Base-by-base conservation (phyloP, 2,329 filamentous ascomycete genomes). In the Diaporthe capsici region DNA sequence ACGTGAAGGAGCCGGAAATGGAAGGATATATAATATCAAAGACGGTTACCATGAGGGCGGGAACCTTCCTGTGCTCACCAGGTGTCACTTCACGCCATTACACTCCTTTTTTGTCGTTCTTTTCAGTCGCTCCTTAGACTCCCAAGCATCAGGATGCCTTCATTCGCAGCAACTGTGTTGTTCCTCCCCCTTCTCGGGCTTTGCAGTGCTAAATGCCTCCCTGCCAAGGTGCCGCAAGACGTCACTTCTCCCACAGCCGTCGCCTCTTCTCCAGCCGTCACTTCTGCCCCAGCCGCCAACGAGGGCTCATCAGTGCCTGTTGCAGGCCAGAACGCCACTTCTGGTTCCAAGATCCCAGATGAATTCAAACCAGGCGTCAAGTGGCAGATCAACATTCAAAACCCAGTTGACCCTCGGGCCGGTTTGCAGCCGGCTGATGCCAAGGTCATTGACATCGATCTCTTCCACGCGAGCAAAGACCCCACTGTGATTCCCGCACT, bases 371-470 rank as follows among this genome's bases (percentile, higher is more conserved):
- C 75, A 20, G 75, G 75, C 2, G 75, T 58, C 17, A 76, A 76
- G 53, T 76, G 75, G 75, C 75, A 76, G 37, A 76, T 76, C 9
- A 55, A 73, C 7, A 76, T 76, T n/a, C 71, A 76, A 22, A 73
- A 76, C 15, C 71, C 75, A 15, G 65, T 76, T 25, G 75, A 76
- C 13, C 61, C 63, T 37, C 71, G 71, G 3, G 72, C 57, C 13
- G 75, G 75, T 22, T 12, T 74, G 25, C 61, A 76, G 65, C 75
- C 72, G 4, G 47, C 63, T 37, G 75, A 74, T 25, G 75, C 75
- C 44, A 76, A 73, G 28, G 75, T 76, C 47, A 63, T 76, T 8
- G 75, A 76, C 25, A 39, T 76, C 13, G 75, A 76, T 53, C 63
- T 76, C 6, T 76, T 76, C n/a, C 71, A 68, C 25, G 75, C 75